Evolutionary conservation across 345 rosid genomes (phyloP), one percentile per base, ranked within the genome.

Genomic region (Alliaria petiolata): DNA sequence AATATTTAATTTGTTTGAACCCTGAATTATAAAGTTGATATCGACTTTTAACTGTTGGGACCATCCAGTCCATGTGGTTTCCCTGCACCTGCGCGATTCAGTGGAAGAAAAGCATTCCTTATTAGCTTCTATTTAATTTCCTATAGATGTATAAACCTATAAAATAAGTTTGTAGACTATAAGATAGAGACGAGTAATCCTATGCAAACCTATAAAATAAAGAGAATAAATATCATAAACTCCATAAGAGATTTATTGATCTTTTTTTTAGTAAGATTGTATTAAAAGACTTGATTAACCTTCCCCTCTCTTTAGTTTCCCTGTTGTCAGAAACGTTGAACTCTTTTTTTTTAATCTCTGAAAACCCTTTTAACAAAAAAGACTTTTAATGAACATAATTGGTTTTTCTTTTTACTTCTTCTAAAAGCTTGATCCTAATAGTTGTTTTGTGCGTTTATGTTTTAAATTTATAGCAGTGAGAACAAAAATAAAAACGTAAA

Each of bases 41-140:
- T 53, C 3, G 69, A 71, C 76, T 10, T 39, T 42, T 71, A 62
- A 71, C 70, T 3, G n/a, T 25, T 44, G 46, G 70, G 70, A 62
- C 63, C 56, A 72, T 54, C 9, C 25, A 9, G 46, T 62, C 54
- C 63, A 62, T 63, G 54, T 62, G 62, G 31, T 30, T 2, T 22
- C 26, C 7, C 62, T 71, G 55, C 45, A 42, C 15, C 55, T 31
- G 4, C n/a, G n/a, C 10, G 62, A 71, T 52, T 52, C 55, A 62
- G 38, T 71, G 53, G n/a, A 39, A 51, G 53, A 31, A 15, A 40
- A 62, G 14, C 61, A 71, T 62, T 35, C 17, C 17, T 17, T n/a
- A 20, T 45, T 57, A 25, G 38, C 59, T 16, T 57, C 19, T 12
- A 26, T 8, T 38, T n/a, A n/a, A n/a, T n/a, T 51, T 38, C 35